Conservation (phyloP, 768 basidiomycete genomes). For the Chalciporus chontae region DNA sequence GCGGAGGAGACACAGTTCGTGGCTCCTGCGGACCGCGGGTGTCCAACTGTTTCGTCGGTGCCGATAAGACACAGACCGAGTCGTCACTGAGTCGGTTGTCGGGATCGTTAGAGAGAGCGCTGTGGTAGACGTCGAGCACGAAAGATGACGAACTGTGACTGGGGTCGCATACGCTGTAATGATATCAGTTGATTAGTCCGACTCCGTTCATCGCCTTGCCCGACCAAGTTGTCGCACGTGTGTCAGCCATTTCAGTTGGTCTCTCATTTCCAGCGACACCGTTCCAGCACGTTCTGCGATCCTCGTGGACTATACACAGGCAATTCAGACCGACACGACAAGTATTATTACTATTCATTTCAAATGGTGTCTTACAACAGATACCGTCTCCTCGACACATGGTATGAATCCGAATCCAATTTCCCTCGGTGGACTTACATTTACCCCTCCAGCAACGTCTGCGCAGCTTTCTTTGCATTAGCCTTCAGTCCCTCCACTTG, state of each 20-base stretch:
- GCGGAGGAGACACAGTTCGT: slow-evolving; percentile 21
- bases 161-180: too few relatives aligned
- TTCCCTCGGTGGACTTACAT: neutral
- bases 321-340: neutral
- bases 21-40: slow-evolving; percentile 23
- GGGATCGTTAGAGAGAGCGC: neutral
- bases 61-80: slow-evolving; percentile 11
- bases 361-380: neutral
- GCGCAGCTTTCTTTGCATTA: slow-evolving; percentile 74
- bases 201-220: neutral
- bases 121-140: neutral
- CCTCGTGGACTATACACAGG: neutral
- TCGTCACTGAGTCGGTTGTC: neutral
- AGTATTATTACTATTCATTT: neutral
- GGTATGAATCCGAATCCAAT: neutral
- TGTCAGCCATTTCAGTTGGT: slow-evolving; percentile 3
- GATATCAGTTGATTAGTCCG: neutral
- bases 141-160: neutral
- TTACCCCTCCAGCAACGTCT: slow-evolving; percentile 46
- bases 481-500: slow-evolving; percentile 73
- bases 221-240: slow-evolving; percentile 12
- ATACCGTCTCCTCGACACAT: neutral
- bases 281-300: neutral
- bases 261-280: neutral
- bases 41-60: slow-evolving; percentile 18